Conservation (phyloP, 495 filamentous ascomycete species). For the Annulohypoxylon bovei region DNA sequence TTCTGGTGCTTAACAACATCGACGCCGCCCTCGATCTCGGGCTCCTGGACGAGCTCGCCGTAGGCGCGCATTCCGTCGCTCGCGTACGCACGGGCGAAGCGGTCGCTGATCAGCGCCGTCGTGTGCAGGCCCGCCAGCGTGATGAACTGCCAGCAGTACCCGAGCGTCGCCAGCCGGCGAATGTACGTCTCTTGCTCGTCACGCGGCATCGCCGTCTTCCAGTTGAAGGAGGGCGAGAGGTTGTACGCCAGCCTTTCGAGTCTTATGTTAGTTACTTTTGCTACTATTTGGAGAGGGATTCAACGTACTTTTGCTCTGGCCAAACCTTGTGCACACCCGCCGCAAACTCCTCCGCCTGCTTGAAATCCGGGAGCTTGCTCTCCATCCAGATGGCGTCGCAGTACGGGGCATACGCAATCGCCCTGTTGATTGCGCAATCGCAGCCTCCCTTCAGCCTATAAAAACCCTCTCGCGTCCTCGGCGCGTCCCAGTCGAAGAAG, state of each 20-base stretch:
- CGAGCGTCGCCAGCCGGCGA: conserved; percentile 81
- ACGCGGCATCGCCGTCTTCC: conserved; percentile 95
- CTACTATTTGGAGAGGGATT: conserved; percentile 10
- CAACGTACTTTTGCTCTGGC: conserved; percentile 90
- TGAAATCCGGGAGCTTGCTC: conserved; percentile 92
- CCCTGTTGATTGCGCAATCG: conserved; percentile 90
- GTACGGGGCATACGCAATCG: conserved; percentile 92
- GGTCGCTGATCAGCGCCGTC: conserved; percentile 87
- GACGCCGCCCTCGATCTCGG: conserved; percentile 88
- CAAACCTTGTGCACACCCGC: conserved; percentile 92
- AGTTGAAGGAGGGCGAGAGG: conserved; percentile 98
- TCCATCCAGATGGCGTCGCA: conserved; percentile 99
- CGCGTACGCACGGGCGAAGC: conserved; percentile 85
- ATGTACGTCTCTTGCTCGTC: conserved; percentile 98
- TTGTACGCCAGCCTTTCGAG: conserved; percentile 97
- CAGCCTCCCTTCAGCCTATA: conserved; percentile 93
- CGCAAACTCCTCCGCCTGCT: conserved; percentile 93
- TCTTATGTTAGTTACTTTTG: conserved; percentile 44
- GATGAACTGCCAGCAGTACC: conserved; percentile 99
- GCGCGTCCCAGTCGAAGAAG: conserved; percentile 91
- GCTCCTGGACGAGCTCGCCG: conserved; percentile 95
- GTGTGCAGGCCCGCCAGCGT: conserved; percentile 98
- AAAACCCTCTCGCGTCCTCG: conserved; percentile 92
- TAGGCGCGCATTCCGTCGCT: conserved; percentile 93
- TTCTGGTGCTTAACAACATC: conserved; percentile 99